Conservation (phyloP, 2,329 filamentous ascomycete genomes). For the Bipolaris cookei region DNA sequence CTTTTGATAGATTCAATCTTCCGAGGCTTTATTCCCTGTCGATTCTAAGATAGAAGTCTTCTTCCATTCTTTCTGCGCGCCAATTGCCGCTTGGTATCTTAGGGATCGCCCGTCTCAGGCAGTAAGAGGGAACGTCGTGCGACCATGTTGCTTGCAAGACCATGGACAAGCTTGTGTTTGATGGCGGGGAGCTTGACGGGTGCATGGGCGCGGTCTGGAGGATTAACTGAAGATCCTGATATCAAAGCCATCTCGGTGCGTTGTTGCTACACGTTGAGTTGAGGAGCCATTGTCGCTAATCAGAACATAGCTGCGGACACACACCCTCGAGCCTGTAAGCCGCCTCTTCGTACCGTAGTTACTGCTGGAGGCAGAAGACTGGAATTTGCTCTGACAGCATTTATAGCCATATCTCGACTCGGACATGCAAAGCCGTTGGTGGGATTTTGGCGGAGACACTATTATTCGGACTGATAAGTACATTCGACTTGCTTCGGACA, state of each 20-base stretch:
- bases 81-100: slow-evolving; percentile 14
- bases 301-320: slow-evolving; percentile 74
- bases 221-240: slow-evolving; percentile 51
- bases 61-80: slow-evolving; percentile 36
- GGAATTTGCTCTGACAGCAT: slow-evolving; percentile 19
- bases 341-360: slow-evolving; percentile 9
- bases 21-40: slow-evolving; percentile 19
- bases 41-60: slow-evolving; percentile 36
- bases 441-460: slow-evolving; percentile 96
- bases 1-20: slow-evolving; percentile 28
- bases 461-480: slow-evolving; percentile 81
- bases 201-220: slow-evolving; percentile 36
- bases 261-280: slow-evolving; percentile 22
- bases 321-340: slow-evolving; percentile 79
- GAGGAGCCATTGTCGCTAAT: slow-evolving; percentile 28
- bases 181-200: slow-evolving; percentile 46
- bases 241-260: slow-evolving; percentile 71
- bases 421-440: slow-evolving; percentile 98
- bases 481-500: slow-evolving; percentile 89
- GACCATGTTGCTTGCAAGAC: slow-evolving; percentile 44
- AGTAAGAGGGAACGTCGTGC: slow-evolving; percentile 20
- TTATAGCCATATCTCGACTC: slow-evolving; percentile 91
- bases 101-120: slow-evolving; percentile 13
- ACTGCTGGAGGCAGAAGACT: not conserved
- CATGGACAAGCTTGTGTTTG: slow-evolving; percentile 48